Base-by-base conservation (phyloP, 2,329 filamentous ascomycete genomes). In the Hymenoscyphus repandus region DNA sequence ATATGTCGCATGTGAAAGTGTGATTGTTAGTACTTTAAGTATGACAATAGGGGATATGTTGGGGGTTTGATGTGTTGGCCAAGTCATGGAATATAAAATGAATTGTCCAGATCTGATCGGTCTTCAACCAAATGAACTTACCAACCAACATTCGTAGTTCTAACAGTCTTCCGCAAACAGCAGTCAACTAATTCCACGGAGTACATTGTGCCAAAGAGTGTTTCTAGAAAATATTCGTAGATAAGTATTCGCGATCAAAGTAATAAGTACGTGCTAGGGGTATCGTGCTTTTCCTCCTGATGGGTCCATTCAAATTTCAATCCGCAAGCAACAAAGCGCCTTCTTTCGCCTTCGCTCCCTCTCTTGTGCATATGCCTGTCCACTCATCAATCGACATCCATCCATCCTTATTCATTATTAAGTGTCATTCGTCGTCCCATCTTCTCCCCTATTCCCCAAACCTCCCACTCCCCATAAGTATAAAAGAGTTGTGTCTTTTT, bases 201-300 rank as follows among this genome's bases (percentile, higher is more conserved):
- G 34, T 4, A 37, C 34, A 37, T 5, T 11, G 12, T 11, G 22
- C 7, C 22, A 7, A 7, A 37, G 20, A n/a, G n/a, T n/a, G 18
- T 13, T 31, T 33, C 30, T 30, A 43, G 15, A 27, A 36, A 34
- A 9, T 6, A 15, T n/a, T 38, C 36, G 11, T n/a, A 43, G 38
- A 47, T 18, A 15, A 18, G 32, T 33, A 32, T 37, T 46, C 12
- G 27, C 15, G 18, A 44, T 10, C 31, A 36, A 38, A 42, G 34
- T 15, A 27, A 39, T 22, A 38, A 38, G 31, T 51, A 43, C 52
- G 45, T 30, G 45, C 12, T 43, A 20, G 53, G 56, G 56, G 56
- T 58, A 58, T 58, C 54, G 56, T 57, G 49, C 54, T 55, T 58
- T 57, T 57, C 50, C 42, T 50, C 50, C 52, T 22, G 5, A 30